Evolutionary conservation across 345 rosid genomes (phyloP), one percentile per base, ranked within the genome.

Genomic region (Syzygium grande): DNA sequence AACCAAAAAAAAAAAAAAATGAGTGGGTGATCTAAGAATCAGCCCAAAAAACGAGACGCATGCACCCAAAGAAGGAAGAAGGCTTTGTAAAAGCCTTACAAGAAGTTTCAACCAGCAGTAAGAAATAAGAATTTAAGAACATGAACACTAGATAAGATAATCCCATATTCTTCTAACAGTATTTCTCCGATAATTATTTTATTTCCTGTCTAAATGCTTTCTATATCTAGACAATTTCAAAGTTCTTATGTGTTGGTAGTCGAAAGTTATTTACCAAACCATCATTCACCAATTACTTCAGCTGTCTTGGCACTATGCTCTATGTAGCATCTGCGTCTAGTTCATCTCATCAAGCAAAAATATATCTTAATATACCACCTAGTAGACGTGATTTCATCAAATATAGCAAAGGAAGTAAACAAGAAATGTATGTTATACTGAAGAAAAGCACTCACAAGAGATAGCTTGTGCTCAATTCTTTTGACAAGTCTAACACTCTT

Each of bases 381-480:
- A 38, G 27, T 73, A 73, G 27, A 73, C 15, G 27, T 19, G 25
- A 38, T 73, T 73, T 15, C 27, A 38, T 22, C 27, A 9, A 34
- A 73, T 38, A 73, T 10, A 73, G 53, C 46, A 84, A 53, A 63
- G 19, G 52, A 63, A 86, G 51, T 19, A 73, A 43, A 21, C 25
- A 19, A 38, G 14, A 73, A 38, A 73, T 17, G 73, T 46, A 54
- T 3, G 2, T 29, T 7, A 61, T n/a, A 78, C 73, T 38, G 53
- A 87, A 84, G 85, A 77, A 63, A 84, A 77, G 41, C 55, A 94
- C 98, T 95, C 90, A 98, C 99, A 91, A 94, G 86, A 89, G 91
- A 91, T 86, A 98, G 91, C 91, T 98, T 96, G 90, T 96, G 99
- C 89, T 98, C 97, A 80, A 95, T 89, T 77, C 92, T 92, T 89